Evolutionary conservation across 306 rosid species (phyloP), one percentile per base, ranked within the genome.

Genomic region (Gillenia trifoliata): DNA sequence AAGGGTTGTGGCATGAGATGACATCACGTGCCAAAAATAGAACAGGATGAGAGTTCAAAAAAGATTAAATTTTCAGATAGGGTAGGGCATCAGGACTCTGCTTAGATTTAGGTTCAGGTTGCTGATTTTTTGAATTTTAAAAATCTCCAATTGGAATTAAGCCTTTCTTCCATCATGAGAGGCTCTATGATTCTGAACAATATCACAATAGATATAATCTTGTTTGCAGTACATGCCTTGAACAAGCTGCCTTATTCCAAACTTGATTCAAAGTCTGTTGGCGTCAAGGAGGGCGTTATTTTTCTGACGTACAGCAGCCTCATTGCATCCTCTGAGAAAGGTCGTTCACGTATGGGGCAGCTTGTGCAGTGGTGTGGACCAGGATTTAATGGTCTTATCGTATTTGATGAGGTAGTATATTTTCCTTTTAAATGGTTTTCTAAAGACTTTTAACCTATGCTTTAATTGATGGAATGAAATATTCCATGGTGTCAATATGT

Each of bases 161-260:
- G 43, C 64, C 38, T 10, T 52, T 70, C 64, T 31, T 52, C 50
- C 15, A 25, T 22, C 65, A 15, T 6, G 25, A 25, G 28, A 11
- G 57, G 47, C 22, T 71, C 16, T 57, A 22, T 22, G 20, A 12
- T 73, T 41, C 23, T 33, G 62, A 66, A 19, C 12, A 56, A 1
- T 66, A 30, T 72, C 25, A 66, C n/a, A 60, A 28, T 40, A 8
- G 13, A 31, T 75, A 34, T 25, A 15, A 61, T 70, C 55, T 66
- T 64, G 41, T 75, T 73, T 85, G 83, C 97, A 94, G 99, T 94
- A 81, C 97, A 92, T 82, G 89, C 99, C 77, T 92, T 94, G 92
- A 94, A 94, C 92, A 94, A 94, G 86, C 95, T 86, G 68, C 99
- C 99, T 65, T 94, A 94, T 86, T 89, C 97, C 78, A 94, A 94